Evolutionary conservation across 2,329 filamentous ascomycete species (phyloP).

Genomic region (Penicillium freii): DNA sequence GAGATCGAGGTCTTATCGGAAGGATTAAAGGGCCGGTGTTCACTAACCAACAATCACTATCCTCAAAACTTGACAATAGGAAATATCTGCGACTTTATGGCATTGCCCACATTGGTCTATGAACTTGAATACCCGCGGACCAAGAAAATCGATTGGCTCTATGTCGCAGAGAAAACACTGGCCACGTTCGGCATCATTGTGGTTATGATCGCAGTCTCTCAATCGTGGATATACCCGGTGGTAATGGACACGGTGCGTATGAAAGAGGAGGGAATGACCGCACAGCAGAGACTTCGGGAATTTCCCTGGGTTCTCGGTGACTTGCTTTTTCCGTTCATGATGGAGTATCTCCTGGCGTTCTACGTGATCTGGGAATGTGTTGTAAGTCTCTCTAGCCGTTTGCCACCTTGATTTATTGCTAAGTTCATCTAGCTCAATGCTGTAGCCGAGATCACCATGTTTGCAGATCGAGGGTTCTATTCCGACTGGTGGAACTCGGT

Average conservation of each 20-base stretch:
- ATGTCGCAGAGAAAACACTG: slow-evolving; percentile 68
- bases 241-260: slow-evolving; percentile 67
- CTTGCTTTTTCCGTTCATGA: slow-evolving; percentile 73
- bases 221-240: slow-evolving; percentile 74
- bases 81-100: slow-evolving; percentile 71
- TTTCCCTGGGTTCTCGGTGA: slow-evolving; percentile 76
- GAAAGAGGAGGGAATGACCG: slow-evolving; percentile 57
- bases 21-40: slow-evolving; percentile 64
- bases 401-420: not conserved
- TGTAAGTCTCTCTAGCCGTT: slow-evolving; percentile 8
- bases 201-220: slow-evolving; percentile 75
- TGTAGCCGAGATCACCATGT: slow-evolving; percentile 71
- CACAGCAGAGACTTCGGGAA: slow-evolving; percentile 60
- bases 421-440: slow-evolving; percentile 57
- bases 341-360: slow-evolving; percentile 75
- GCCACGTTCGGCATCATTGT: slow-evolving; percentile 68
- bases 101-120: slow-evolving; percentile 74
- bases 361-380: slow-evolving; percentile 79
- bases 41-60: slow-evolving; percentile 54
- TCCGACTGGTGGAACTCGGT: slow-evolving; percentile 53
- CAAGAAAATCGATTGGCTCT: slow-evolving; percentile 68
- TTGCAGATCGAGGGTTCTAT: slow-evolving; percentile 70
- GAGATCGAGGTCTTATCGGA: slow-evolving; percentile 65
- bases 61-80: slow-evolving; percentile 65
- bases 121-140: slow-evolving; percentile 73